Evolutionary conservation across 2,329 filamentous ascomycete genomes (phyloP).

Genomic region (Lachnellula willkommii): DNA sequence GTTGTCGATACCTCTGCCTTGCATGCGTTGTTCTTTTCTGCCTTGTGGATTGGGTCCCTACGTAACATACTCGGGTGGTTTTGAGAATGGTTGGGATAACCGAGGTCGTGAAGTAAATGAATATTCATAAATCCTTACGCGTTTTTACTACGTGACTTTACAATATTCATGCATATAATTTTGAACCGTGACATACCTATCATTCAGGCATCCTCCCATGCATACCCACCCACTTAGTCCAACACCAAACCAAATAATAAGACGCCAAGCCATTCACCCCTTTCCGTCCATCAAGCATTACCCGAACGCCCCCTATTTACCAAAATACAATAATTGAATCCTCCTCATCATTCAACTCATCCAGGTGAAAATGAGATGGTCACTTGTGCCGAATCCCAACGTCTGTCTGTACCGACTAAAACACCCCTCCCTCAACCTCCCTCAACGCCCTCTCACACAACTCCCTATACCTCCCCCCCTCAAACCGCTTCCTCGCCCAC

Average conservation of each 20-base stretch:
- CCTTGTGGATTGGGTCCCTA: background rate
- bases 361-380: too few relatives aligned
- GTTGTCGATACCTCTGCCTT: slow-evolving; percentile 11
- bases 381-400: too few relatives aligned
- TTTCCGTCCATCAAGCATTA: background rate
- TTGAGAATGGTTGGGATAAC: background rate
- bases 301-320: background rate
- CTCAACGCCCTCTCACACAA: slow-evolving; percentile 24
- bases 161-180: too few relatives aligned
- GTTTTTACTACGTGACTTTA: too few relatives aligned
- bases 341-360: too few relatives aligned
- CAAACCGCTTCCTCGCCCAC: slow-evolving; percentile 24
- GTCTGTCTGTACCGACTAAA: background rate
- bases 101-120: background rate
- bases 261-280: background rate
- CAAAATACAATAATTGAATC: background rate
- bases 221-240: too few relatives aligned
- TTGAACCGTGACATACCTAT: too few relatives aligned
- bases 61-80: background rate
- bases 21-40: background rate
- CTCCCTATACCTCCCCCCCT: slow-evolving; percentile 20
- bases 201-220: too few relatives aligned
- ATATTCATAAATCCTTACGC: background rate
- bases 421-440: slow-evolving; percentile 13
- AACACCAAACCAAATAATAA: too few relatives aligned